These are phyloP conservation scores for Plantago major DNA, from an alignment of 257 asterid species.

Conservation along the genomic window DNA sequence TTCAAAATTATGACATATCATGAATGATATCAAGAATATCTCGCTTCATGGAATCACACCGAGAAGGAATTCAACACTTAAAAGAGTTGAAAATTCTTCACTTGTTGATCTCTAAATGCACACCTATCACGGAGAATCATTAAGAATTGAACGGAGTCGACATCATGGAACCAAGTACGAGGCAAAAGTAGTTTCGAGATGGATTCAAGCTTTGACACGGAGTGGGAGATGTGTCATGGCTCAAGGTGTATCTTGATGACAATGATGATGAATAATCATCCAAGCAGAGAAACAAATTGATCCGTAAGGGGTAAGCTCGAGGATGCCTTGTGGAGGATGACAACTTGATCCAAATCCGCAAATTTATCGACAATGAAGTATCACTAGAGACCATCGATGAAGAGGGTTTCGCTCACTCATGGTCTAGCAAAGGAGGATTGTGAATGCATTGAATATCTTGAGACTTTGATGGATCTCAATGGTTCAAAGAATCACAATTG, in stretches of 20 bases:
- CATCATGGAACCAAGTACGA: not conserved
- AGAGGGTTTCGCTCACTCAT: constrained; percentile 28
- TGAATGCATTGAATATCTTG: constrained; percentile 24
- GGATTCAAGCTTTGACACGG: constrained; percentile 43
- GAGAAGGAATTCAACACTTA: too few species aligned
- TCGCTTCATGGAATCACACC: too few species aligned
- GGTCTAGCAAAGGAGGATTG: constrained; percentile 26
- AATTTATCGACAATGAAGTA: constrained; percentile 24
- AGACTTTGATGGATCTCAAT: constrained; percentile 5
- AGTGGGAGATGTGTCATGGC: constrained; percentile 54
- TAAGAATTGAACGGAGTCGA: too few species aligned
- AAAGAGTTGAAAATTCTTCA: too few species aligned
- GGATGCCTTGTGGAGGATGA: constrained; percentile 11
- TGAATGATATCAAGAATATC: too few species aligned
- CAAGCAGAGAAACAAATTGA: constrained; percentile 20
- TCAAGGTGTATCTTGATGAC: constrained; percentile 31
- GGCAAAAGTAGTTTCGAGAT: not conserved
- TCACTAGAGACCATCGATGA: constrained; percentile 32
- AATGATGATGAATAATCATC: constrained; percentile 16
- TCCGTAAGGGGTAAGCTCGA: constrained; percentile 17
- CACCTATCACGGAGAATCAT: too few species aligned
- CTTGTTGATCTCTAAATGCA: too few species aligned
- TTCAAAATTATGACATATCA: too few species aligned
- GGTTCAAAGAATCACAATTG: constrained; percentile 10
- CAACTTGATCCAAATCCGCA: constrained; percentile 8